A percentile compares a stretch with the other conserved stretches of the same genome.
Conservation (phyloP, 116 monocot species). For the Cymodocea nodosa region DNA sequence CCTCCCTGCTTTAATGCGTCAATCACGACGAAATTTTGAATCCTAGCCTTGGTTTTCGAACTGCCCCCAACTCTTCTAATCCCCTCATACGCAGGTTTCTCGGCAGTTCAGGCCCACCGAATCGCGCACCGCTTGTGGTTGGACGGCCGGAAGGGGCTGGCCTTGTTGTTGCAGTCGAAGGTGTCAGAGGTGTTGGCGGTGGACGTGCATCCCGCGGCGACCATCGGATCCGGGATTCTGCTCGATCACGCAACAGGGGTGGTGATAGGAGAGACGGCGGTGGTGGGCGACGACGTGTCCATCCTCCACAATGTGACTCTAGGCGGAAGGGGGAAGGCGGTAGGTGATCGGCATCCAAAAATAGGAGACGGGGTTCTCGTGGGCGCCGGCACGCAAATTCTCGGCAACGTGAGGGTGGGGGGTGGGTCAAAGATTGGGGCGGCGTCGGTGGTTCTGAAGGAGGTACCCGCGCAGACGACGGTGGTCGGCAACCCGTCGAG, state of each 20-base stretch:
- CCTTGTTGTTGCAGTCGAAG: conserved; percentile 44
- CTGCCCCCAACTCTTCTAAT: background rate
- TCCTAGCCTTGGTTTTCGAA: too few relatives aligned
- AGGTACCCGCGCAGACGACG: conserved; percentile 33
- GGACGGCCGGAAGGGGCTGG: conserved; percentile 15
- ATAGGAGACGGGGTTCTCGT: conserved; percentile 51
- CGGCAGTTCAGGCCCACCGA: conserved; percentile 43
- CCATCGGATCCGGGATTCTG: conserved; percentile 40
- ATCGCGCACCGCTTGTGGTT: conserved; percentile 40
- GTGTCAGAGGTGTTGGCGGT: conserved; percentile 51
- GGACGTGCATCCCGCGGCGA: conserved; percentile 60
- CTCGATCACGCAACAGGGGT: conserved; percentile 66
- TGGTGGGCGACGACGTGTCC: conserved; percentile 49
- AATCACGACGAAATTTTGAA: too few relatives aligned
- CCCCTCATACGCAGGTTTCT: conserved; percentile 17
- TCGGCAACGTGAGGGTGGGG: conserved; percentile 39
- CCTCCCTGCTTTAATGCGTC: too few relatives aligned
- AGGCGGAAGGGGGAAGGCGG: conserved; percentile 52
- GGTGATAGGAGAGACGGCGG: conserved; percentile 59
- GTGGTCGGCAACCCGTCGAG: conserved; percentile 56
- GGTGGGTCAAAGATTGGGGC: conserved; percentile 52
- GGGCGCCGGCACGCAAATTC: conserved; percentile 44
- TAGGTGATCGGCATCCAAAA: conserved; percentile 58
- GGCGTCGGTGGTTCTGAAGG: conserved; percentile 51
- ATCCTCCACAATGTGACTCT: conserved; percentile 57